Base-by-base conservation (phyloP, 768 basidiomycete species). In the Psilocybe cubensis region DNA sequence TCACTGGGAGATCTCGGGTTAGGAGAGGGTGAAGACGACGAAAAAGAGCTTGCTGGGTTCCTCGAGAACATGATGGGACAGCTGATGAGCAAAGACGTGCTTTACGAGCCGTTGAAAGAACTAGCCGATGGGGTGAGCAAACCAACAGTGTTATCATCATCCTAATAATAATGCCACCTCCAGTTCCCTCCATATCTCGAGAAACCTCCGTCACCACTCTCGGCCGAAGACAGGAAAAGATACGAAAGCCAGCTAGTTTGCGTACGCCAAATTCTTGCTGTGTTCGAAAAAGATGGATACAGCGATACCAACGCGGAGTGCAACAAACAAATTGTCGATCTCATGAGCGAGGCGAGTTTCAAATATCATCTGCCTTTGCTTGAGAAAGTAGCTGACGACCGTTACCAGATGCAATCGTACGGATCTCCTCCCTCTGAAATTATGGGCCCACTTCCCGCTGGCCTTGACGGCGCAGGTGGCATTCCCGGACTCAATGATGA, bases 91-190 rank as follows among this genome's bases (percentile, higher is more conserved):
- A 90, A 92, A 66, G 90, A 92, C 0, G 77, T 94, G 2, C 73
- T 96, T n/a, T 89, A 94, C 62, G 92, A 94, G 43, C 94, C 94
- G 0, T 68, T 96, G 56, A 91, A 90, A 63, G 94, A 96, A 67
- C 72, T 96, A 20, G 73, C 79, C 14, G 83, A 87, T 14, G 88
- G 88, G 68, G 91, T 89, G 59, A 28, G 79, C n/a, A n/a, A 62
- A 33, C 31, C 33, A 9, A 54, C 57, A 25, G 38, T 31, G 5
- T 51, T 41, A 14, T 46, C 14, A 46, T 9, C 25, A 11, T 47
- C 12, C 56, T 38, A 43, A 28, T 40, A 28, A 27, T 14, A 46
- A 35, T 25, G 12, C 14, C 6, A 38, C 10, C 31, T 12, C 12
- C 45, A 94, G 92, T 93, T 92, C 78, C 94, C 94, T 1, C 72